These are phyloP conservation scores for Podospora bellae-mahoneyi DNA, from an alignment of 495 filamentous ascomycete species.

Conservation along the genomic window DNA sequence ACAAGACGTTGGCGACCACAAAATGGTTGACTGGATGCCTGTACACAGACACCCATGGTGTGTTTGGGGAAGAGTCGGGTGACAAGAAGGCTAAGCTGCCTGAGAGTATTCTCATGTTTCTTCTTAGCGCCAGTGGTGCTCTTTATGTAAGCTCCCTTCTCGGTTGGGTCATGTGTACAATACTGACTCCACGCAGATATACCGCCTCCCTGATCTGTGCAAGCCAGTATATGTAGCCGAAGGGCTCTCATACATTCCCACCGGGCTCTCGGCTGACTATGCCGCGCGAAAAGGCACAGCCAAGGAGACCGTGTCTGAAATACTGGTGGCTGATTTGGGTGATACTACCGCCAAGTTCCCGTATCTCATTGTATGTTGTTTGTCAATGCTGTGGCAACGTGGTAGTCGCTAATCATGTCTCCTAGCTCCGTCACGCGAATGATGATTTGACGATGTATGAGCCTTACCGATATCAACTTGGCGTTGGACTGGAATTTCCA, in stretches of 20 bases:
- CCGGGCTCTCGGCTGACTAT: constrained; percentile 68
- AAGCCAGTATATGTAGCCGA: constrained; percentile 62
- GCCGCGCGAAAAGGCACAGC: constrained; percentile 62
- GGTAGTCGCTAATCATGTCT: constrained; percentile 12
- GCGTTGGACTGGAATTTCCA: constrained; percentile 33
- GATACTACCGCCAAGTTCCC: constrained; percentile 65
- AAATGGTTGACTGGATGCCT: constrained; percentile 81
- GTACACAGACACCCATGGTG: constrained; percentile 61
- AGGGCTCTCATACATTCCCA: constrained; percentile 72
- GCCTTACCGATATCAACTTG: constrained; percentile 55
- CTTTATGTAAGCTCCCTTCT: constrained; percentile 60
- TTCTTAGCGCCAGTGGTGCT: constrained; percentile 65
- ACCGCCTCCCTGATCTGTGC: constrained; percentile 58
- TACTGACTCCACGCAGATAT: constrained; percentile 46
- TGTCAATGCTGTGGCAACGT: neutral
- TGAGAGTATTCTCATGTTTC: constrained; percentile 62
- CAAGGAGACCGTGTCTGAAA: constrained; percentile 69
- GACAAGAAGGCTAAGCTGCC: constrained; percentile 43
- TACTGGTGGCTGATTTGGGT: constrained; percentile 79
- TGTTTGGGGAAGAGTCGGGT: constrained; percentile 47
- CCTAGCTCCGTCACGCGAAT: constrained; percentile 67
- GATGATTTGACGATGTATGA: constrained; percentile 88
- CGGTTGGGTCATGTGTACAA: neutral
- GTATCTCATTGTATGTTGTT: constrained; percentile 65
- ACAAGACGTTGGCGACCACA: constrained; percentile 48